Percentiles rank a stretch among this genome's conserved stretches.
These are phyloP conservation scores for Xylaria sp. DNA, from an alignment of 2,329 filamentous ascomycete species.

Conservation along the genomic window DNA sequence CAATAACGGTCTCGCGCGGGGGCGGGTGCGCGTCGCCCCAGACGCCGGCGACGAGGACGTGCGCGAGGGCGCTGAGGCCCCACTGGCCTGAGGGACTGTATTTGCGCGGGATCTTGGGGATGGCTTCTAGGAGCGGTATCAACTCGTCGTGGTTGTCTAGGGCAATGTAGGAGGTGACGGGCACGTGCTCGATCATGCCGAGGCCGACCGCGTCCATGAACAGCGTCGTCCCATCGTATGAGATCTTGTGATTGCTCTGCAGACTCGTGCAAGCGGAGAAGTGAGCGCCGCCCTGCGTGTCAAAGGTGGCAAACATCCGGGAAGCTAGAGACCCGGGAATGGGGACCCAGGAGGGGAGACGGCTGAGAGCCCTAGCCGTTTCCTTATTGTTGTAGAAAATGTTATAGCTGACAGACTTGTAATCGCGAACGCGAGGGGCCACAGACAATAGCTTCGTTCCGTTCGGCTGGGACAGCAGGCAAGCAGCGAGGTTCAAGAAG, in stretches of 20 bases:
- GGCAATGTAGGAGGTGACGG: neutral
- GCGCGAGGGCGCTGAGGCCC: neutral
- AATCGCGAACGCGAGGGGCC: neutral
- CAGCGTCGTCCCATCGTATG: conserved; percentile 2
- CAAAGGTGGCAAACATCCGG: neutral
- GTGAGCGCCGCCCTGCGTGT: neutral
- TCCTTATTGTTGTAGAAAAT: neutral
- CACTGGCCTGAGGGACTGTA: neutral
- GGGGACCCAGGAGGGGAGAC: conserved; percentile 7
- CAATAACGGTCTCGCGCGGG: neutral
- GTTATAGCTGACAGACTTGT: neutral
- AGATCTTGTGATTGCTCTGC: conserved; percentile 5
- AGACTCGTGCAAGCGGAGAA: conserved; percentile 4
- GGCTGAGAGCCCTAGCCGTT: neutral
- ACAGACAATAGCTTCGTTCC: conserved; percentile 1
- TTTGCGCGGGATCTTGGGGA: neutral
- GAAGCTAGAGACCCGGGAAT: neutral
- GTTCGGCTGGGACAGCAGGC: conserved; percentile 6
- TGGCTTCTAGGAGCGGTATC: neutral
- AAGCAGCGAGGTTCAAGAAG: conserved; percentile 12
- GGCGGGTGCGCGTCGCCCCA: neutral
- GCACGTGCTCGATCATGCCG: neutral
- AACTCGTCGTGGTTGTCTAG: neutral
- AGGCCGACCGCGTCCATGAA: conserved; percentile 2
- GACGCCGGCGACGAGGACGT: neutral